Evolutionary conservation across 2,329 filamentous ascomycete genomes (phyloP).

Genomic region (Grosmannia huntii): DNA sequence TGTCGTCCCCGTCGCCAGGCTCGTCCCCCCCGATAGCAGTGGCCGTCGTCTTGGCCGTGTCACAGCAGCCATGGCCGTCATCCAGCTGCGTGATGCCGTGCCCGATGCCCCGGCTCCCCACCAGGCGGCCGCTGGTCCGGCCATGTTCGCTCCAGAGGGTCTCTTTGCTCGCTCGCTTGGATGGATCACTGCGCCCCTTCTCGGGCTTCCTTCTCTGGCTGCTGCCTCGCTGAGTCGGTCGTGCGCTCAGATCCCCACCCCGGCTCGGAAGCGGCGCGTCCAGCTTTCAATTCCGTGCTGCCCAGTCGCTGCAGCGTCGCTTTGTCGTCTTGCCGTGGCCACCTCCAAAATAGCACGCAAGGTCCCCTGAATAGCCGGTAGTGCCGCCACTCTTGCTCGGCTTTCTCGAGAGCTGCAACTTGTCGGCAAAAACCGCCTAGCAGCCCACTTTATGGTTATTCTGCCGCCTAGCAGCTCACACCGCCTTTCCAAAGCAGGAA

Average conservation of each 20-base stretch:
- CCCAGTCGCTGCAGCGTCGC: background rate
- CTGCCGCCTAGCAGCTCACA: background rate
- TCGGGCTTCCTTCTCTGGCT: background rate
- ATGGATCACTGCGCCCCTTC: no score
- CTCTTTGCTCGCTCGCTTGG: background rate
- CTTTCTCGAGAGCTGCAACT: background rate
- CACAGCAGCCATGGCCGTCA: background rate
- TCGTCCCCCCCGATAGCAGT: background rate
- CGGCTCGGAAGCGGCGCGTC: background rate
- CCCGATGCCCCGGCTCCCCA: background rate
- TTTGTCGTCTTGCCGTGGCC: background rate
- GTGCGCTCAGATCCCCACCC: background rate
- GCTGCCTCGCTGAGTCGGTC: background rate
- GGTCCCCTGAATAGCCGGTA: background rate
- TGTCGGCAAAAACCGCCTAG: conserved; percentile 2
- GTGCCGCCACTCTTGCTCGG: background rate
- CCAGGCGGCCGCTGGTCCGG: background rate
- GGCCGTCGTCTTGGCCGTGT: background rate
- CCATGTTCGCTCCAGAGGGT: background rate
- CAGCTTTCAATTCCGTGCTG: background rate
- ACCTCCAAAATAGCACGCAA: background rate
- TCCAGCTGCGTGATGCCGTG: background rate
- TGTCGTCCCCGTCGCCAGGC: background rate
- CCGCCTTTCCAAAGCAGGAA: background rate
- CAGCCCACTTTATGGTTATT: background rate